These are phyloP conservation scores for Craterostigma plantagineum DNA, from an alignment of 257 asterid genomes.

Conservation along the genomic window DNA sequence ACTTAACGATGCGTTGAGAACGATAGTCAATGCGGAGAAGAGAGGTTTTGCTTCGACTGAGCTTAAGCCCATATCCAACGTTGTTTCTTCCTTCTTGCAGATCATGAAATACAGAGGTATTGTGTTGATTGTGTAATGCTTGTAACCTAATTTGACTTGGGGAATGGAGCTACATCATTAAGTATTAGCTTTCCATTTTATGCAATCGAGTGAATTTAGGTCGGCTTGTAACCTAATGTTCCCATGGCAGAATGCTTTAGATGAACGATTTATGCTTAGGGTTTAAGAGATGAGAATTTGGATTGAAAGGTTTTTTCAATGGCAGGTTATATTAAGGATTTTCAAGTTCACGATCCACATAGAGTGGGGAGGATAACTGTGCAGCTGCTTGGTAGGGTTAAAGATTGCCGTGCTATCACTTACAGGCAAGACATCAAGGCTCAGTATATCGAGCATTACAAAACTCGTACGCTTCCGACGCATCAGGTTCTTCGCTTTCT, in stretches of 20 bases:
- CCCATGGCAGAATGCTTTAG: not conserved
- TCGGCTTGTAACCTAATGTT: not conserved
- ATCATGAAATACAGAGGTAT: slow-evolving; percentile 91
- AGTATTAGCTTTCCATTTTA: slow-evolving; percentile 1
- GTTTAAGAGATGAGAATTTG: slow-evolving; percentile 2
- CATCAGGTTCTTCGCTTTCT: slow-evolving; percentile 44
- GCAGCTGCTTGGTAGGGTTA: slow-evolving; percentile 76
- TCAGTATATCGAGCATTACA: slow-evolving; percentile 32
- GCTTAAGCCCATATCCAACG: slow-evolving; percentile 64
- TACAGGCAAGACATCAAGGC: slow-evolving; percentile 77
- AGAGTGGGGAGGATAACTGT: slow-evolving; percentile 78
- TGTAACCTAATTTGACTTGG: slow-evolving; percentile 1
- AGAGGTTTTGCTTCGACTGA: slow-evolving; percentile 79
- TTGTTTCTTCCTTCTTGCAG: slow-evolving; percentile 70
- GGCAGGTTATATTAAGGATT: slow-evolving; percentile 79
- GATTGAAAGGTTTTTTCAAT: not conserved
- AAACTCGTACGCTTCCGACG: slow-evolving; percentile 61
- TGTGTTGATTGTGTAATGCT: too few relatives aligned
- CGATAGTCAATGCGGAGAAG: slow-evolving; percentile 80
- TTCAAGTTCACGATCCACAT: slow-evolving; percentile 58
- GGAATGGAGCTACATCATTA: not conserved
- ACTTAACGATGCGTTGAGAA: slow-evolving; percentile 69
- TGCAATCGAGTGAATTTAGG: not conserved
- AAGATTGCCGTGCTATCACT: slow-evolving; percentile 70
- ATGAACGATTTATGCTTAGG: not conserved